Evolutionary conservation across 805 yeast species (phyloP).

Genomic region (Candida andamanensis): DNA sequence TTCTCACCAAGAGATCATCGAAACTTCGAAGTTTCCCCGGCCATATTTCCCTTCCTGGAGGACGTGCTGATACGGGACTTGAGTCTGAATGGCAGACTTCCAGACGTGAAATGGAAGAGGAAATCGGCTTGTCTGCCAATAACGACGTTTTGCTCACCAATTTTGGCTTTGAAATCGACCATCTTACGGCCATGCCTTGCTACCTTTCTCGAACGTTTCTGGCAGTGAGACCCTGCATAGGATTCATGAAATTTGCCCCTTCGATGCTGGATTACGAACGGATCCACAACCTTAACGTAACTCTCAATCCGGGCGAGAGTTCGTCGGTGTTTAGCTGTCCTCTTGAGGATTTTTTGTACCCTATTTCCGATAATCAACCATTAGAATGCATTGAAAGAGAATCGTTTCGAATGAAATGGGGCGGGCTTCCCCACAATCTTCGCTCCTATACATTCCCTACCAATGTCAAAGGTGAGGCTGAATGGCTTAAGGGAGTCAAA

Average conservation of each 20-base stretch:
- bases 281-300: slow-evolving; percentile 32
- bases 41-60: slow-evolving; percentile 91
- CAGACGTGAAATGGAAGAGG: slow-evolving; percentile 81
- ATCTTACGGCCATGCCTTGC: slow-evolving; percentile 62
- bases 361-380: slow-evolving; percentile 13
- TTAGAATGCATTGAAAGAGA: slow-evolving; percentile 29
- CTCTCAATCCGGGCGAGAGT: slow-evolving; percentile 73
- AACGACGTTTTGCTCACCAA: slow-evolving; percentile 39
- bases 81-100: slow-evolving; percentile 71
- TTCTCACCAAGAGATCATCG: slow-evolving; percentile 73
- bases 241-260: slow-evolving; percentile 44
- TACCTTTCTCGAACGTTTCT: slow-evolving; percentile 77
- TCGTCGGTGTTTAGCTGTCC: slow-evolving; percentile 70
- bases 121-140: slow-evolving; percentile 63
- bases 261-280: slow-evolving; percentile 15
- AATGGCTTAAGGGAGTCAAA: slow-evolving; percentile 55
- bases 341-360: slow-evolving; percentile 50
- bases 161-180: slow-evolving; percentile 56
- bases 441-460: slow-evolving; percentile 60
- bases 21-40: slow-evolving; percentile 74
- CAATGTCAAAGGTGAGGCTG: slow-evolving; percentile 48
- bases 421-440: slow-evolving; percentile 63
- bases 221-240: slow-evolving; percentile 79
- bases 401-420: slow-evolving; percentile 52
- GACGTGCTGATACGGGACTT: slow-evolving; percentile 69